These are phyloP conservation scores for Neurospora terricola DNA, from an alignment of 495 filamentous ascomycete species.

Conservation along the genomic window DNA sequence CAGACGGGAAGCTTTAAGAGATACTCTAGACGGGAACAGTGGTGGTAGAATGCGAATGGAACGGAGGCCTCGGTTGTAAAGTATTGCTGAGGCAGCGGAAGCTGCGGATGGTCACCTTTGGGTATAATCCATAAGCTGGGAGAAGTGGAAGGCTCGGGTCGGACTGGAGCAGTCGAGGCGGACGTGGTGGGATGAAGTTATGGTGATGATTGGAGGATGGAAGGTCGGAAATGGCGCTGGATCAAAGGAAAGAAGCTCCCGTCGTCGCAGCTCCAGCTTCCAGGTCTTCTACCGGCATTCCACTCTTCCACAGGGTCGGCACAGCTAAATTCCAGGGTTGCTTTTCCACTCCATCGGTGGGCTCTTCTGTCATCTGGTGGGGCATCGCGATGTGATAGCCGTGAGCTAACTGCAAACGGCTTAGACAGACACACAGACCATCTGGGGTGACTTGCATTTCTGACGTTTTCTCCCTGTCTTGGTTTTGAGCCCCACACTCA, in stretches of 20 bases:
- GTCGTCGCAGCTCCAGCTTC: not conserved
- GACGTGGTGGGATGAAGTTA: not conserved
- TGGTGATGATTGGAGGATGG: not conserved
- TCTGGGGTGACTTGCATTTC: not conserved
- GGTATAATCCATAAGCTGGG: conserved; percentile 9
- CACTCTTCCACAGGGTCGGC: not conserved
- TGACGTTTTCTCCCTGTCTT: not conserved
- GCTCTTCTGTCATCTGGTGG: not conserved
- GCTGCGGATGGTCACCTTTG: conserved; percentile 15
- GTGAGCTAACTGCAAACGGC: not conserved
- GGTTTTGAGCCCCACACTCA: not conserved
- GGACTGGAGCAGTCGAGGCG: not conserved
- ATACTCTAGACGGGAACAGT: not conserved
- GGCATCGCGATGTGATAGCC: not conserved
- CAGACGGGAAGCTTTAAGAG: not conserved
- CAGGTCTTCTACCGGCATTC: not conserved
- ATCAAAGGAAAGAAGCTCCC: not conserved
- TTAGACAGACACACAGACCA: not conserved
- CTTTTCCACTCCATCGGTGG: not conserved
- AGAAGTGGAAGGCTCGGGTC: not conserved
- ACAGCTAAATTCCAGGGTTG: not conserved
- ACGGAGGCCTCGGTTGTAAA: not conserved
- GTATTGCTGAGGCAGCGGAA: conserved; percentile 8
- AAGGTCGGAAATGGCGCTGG: not conserved
- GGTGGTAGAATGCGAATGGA: not conserved